Percentiles rank a stretch among this genome's conserved stretches.
phyloP scores from a whole-genome alignment of 257 asterid genomes.

The Phtheirospermum japonicum region DNA sequence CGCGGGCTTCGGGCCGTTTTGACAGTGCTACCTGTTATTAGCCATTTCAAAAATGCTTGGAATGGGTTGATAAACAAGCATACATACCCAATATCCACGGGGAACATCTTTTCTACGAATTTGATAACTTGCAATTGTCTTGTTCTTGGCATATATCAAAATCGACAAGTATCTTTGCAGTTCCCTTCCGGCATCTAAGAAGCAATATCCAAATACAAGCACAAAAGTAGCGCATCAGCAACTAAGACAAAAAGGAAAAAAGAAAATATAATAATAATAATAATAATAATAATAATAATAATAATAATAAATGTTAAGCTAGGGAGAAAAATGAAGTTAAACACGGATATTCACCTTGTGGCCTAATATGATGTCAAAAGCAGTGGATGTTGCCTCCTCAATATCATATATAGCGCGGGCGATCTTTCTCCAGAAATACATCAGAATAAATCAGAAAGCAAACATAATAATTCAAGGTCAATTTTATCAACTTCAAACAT shows the following conservation, averaged over 20 bases:
- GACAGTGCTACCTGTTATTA: too few relatives aligned
- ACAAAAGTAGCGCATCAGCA: constrained; percentile 5
- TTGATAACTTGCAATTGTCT: constrained; percentile 43
- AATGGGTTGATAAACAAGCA: constrained; percentile 19
- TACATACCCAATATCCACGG: constrained; percentile 94
- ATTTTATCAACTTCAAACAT: constrained; percentile 22
- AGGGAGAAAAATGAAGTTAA: constrained; percentile 12
- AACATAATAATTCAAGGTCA: constrained; percentile 15
- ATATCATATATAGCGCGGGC: constrained; percentile 83
- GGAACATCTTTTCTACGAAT: constrained; percentile 94
- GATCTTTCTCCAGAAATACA: constrained; percentile 49
- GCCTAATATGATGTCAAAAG: constrained; percentile 63
- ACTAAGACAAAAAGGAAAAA: neutral
- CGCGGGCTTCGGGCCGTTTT: too few relatives aligned
- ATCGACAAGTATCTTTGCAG: constrained; percentile 84
- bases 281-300: constrained; percentile 9
- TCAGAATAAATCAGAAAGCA: constrained; percentile 31
- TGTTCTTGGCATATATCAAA: constrained; percentile 48
- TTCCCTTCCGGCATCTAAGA: constrained; percentile 90
- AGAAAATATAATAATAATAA: neutral
- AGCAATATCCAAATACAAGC: constrained; percentile 26
- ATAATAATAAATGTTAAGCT: neutral
- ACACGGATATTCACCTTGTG: constrained; percentile 56
- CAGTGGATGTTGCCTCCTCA: constrained; percentile 90
- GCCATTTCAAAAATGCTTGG: too few relatives aligned